Conservation (phyloP, 1,139 yeast genomes). For the Pneumocystis jirovecii region DNA sequence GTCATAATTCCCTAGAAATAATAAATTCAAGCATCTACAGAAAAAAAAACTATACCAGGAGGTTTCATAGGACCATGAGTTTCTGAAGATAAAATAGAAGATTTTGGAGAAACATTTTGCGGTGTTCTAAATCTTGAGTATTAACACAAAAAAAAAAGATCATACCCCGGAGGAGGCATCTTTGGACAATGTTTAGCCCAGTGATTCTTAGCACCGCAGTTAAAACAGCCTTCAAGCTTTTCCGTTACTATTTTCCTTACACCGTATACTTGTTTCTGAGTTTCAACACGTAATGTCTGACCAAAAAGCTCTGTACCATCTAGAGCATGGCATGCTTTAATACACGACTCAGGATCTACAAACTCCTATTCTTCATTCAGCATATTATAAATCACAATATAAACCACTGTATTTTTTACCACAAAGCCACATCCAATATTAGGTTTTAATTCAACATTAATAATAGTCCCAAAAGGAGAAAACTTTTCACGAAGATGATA, state of each 20-base stretch:
- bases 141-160: neutral
- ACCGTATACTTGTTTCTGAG: constrained; percentile 2
- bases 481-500: constrained; percentile 8
- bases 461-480: constrained; percentile 5
- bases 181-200: constrained; percentile 8
- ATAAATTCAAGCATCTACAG: neutral
- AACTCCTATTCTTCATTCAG: neutral
- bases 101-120: neutral
- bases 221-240: constrained; percentile 3
- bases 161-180: constrained; percentile 4
- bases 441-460: constrained; percentile 7
- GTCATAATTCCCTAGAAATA: neutral
- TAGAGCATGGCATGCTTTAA: constrained; percentile 1
- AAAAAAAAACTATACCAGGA: neutral
- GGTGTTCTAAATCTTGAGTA: neutral
- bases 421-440: constrained; percentile 8
- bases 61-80: neutral
- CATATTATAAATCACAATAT: neutral
- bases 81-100: neutral
- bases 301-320: constrained; percentile 6
- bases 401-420: neutral
- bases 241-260: neutral
- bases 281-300: constrained; percentile 7
- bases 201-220: constrained; percentile 4
- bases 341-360: constrained; percentile 5